phyloP scores from a whole-genome alignment of 495 filamentous ascomycete species.

The Staphylotrichum tortipilum region DNA sequence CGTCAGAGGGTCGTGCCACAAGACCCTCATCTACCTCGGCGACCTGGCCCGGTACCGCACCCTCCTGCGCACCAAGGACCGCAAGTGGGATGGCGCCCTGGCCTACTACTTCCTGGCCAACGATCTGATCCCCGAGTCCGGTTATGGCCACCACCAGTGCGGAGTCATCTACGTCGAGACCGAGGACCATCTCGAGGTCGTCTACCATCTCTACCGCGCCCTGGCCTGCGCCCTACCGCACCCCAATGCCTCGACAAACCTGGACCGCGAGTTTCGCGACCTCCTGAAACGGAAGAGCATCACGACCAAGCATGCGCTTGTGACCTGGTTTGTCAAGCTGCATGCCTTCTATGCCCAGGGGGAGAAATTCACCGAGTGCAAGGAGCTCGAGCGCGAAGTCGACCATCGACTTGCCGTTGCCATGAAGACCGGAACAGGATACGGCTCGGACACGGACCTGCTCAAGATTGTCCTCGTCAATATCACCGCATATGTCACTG shows the following conservation, averaged over 20 bases:
- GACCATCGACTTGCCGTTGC: constrained; percentile 65
- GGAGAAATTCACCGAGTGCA: constrained; percentile 56
- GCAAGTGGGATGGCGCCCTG: constrained; percentile 70
- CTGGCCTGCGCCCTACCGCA: constrained; percentile 64
- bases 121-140: constrained; percentile 67
- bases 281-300: constrained; percentile 22
- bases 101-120: constrained; percentile 79
- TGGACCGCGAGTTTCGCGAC: constrained; percentile 74
- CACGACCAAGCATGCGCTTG: constrained; percentile 37
- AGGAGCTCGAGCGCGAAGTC: constrained; percentile 81
- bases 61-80: constrained; percentile 45
- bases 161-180: constrained; percentile 74
- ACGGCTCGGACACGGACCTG: constrained; percentile 51
- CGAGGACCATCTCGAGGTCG: constrained; percentile 66
- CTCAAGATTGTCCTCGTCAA: constrained; percentile 80
- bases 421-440: constrained; percentile 47
- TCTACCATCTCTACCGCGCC: constrained; percentile 84
- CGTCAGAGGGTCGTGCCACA: constrained; percentile 69
- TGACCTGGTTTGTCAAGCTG: constrained; percentile 77
- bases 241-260: constrained; percentile 60
- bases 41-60: constrained; percentile 83
- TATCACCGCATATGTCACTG: constrained; percentile 70
- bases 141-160: constrained; percentile 77
- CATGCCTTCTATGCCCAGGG: constrained; percentile 79
- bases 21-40: constrained; percentile 74